Evolutionary conservation across 345 rosid species (phyloP), one percentile per base, ranked within the genome.

Genomic region (Euphorbia pulcherrima): DNA sequence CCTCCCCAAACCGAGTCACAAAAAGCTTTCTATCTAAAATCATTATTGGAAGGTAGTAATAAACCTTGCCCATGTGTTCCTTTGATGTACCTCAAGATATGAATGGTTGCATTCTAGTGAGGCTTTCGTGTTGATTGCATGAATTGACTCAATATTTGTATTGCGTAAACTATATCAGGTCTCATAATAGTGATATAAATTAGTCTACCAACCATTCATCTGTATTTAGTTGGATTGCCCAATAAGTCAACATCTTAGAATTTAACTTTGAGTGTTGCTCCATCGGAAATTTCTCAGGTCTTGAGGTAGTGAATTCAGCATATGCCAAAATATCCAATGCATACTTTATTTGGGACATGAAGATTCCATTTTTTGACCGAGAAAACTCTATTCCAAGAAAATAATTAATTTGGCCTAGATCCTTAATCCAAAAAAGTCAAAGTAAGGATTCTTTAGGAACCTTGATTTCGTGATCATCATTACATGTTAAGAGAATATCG

Each of bases 1-100:
- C 50, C 50, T 52, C 61, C 61, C 51, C 62, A 55, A 54, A 52
- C 51, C n/a, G 12, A 67, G 35, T 67, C 70, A 53, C 60, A 67
- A 35, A 53, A 67, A n/a, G 58, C 60, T 0, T 53, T 54, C 5
- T 52, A 35, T n/a, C 28, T 16, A 4, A 65, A 47, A 50, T 65
- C n/a, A 20, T 65, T 48, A 1, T 28, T 16, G 8, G 48, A 54
- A 30, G 33, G 51, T 2, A 33, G 20, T 14, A 67, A 54, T 30
- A 67, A 52, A 0, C 61, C 35, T 54, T 67, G 61, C 11, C 70
- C 51, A 8, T 41, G n/a, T n/a, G n/a, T n/a, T n/a, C n/a, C n/a
- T n/a, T n/a, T n/a, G n/a, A n/a, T n/a, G n/a, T n/a, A n/a, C n/a
- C n/a, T n/a, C n/a, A n/a, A n/a, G n/a, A n/a, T n/a, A n/a, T n/a